Percentiles rank a stretch among this genome's conserved stretches.
Evolutionary conservation across 352 stramenopile species (phyloP).

Genomic region (Albugo laibachii): DNA sequence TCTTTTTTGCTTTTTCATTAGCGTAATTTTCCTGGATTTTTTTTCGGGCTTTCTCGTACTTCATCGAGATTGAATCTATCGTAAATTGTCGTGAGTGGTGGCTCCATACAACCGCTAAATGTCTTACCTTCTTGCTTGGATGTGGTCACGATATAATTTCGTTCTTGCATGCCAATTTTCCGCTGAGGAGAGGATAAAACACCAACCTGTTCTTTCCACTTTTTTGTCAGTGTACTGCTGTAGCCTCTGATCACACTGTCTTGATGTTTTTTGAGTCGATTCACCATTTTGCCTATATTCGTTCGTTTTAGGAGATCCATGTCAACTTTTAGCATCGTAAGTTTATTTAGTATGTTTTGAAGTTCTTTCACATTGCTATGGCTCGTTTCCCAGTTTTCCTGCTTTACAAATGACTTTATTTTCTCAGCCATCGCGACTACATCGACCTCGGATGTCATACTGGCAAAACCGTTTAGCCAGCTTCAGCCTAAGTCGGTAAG

Average conservation of each 20-base stretch:
- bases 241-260: slow-evolving; percentile 66
- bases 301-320: slow-evolving; percentile 53
- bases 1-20: slow-evolving; percentile 37
- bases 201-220: slow-evolving; percentile 62
- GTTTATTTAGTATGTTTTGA: slow-evolving; percentile 38
- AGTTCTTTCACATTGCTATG: slow-evolving; percentile 32
- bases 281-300: slow-evolving; percentile 59
- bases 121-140: not conserved
- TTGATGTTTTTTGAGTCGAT: slow-evolving; percentile 72
- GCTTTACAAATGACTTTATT: slow-evolving; percentile 40
- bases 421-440: slow-evolving; percentile 43
- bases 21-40: slow-evolving; percentile 60
- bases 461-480: no score
- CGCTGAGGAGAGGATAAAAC: slow-evolving; percentile 9
- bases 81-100: not conserved
- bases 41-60: slow-evolving; percentile 47
- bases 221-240: slow-evolving; percentile 58
- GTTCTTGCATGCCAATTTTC: slow-evolving; percentile 1
- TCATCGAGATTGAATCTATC: slow-evolving; percentile 16
- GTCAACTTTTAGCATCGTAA: slow-evolving; percentile 63
- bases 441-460: slow-evolving; percentile 14
- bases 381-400: slow-evolving; percentile 45
- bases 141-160: not conserved
- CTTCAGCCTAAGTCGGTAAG: no score
- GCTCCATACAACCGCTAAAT: not conserved